phyloP scores from a whole-genome alignment of 2,329 filamentous ascomycete genomes.

The Xylaria sp. region DNA sequence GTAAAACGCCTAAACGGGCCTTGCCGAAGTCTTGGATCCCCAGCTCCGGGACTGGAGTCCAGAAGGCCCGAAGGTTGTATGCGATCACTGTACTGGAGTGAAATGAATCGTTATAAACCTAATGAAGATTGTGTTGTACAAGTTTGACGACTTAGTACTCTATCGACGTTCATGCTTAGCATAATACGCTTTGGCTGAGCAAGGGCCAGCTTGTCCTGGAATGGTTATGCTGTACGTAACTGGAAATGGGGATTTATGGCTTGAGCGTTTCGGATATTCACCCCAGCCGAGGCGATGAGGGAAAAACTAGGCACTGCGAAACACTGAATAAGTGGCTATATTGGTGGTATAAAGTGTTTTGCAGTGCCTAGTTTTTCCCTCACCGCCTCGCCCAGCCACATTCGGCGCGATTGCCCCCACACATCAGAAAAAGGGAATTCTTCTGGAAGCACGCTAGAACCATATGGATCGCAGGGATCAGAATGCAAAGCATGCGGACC shows the following conservation, averaged over 20 bases:
- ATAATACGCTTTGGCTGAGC: background rate
- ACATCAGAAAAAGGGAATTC: conserved; percentile 1
- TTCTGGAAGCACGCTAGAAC: conserved; percentile 41
- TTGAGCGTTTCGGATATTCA: background rate
- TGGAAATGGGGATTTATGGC: conserved; percentile 5
- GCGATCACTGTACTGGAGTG: background rate
- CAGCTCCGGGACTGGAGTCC: background rate
- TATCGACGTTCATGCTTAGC: background rate
- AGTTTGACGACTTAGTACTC: background rate
- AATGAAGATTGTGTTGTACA: background rate
- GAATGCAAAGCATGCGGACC: conserved; percentile 17
- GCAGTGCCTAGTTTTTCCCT: too few relatives aligned
- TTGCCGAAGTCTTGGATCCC: conserved; percentile 1
- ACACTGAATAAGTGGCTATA: too few relatives aligned
- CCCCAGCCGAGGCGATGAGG: too few relatives aligned
- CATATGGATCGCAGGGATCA: conserved; percentile 35
- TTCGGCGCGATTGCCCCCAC: background rate
- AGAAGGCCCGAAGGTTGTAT: conserved; percentile 20
- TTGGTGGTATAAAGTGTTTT: too few relatives aligned
- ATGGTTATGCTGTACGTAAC: background rate
- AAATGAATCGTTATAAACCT: background rate
- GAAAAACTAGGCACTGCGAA: too few relatives aligned
- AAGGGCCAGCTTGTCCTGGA: conserved; percentile 13
- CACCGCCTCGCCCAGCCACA: conserved; percentile 25
- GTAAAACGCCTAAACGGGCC: background rate